Percentiles rank a stretch among this genome's conserved stretches.
phyloP scores from a whole-genome alignment of 2,329 filamentous ascomycete species.

The Penicillium vulpinum region DNA sequence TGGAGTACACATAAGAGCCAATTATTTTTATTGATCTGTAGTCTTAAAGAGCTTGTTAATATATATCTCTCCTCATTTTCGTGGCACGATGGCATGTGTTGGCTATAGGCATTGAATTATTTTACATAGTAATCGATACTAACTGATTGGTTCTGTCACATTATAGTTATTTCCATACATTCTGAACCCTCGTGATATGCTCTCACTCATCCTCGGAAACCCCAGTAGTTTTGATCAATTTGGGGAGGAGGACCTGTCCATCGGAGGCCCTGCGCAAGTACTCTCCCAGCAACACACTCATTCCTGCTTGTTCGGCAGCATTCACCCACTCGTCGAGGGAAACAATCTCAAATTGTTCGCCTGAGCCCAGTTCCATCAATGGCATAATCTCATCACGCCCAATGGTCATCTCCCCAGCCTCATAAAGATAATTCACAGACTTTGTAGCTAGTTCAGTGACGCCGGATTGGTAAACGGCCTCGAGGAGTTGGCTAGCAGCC shows the following conservation, averaged over 20 bases:
- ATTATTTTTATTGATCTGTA: neutral
- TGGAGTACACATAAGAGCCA: too few species aligned
- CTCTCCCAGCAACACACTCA: constrained; percentile 19
- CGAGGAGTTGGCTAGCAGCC: constrained; percentile 16
- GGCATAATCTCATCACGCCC: constrained; percentile 17
- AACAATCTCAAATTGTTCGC: constrained; percentile 12
- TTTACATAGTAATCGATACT: neutral
- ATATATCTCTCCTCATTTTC: neutral
- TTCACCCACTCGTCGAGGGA: constrained; percentile 19
- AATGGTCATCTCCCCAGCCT: constrained; percentile 20
- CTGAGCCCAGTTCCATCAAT: constrained; percentile 14
- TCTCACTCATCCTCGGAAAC: neutral
- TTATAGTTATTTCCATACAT: neutral
- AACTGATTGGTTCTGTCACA: neutral
- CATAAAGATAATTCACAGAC: constrained; percentile 9
- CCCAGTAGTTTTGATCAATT: constrained; percentile 10
- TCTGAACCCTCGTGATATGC: too few species aligned
- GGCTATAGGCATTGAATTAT: neutral
- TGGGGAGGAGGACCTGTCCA: constrained; percentile 19
- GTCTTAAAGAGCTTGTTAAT: neutral
- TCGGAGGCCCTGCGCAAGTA: constrained; percentile 18
- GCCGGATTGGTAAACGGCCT: constrained; percentile 10
- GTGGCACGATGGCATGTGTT: neutral
- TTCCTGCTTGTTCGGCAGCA: constrained; percentile 21
- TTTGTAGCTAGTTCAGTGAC: neutral